Evolutionary conservation across 768 basidiomycete genomes (phyloP).

Genomic region (Ramaria sp.): DNA sequence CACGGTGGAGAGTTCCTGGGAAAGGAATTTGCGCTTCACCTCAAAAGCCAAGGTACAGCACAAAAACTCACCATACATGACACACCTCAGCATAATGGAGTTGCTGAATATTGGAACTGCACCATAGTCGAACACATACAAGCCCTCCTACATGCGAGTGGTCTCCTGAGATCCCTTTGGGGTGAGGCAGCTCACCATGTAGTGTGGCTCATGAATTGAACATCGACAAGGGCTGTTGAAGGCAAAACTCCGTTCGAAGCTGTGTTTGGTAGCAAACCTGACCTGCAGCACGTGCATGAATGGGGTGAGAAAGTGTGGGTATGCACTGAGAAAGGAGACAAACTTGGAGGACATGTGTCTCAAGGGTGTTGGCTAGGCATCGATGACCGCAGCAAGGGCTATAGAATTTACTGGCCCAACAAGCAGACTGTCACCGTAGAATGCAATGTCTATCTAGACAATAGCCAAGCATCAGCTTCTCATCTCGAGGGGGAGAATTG

Average conservation of each 20-base stretch:
- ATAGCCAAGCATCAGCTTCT: background rate
- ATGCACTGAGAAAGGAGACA: conserved; percentile 5
- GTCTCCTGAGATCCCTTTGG: conserved; percentile 10
- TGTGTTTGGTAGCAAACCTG: conserved; percentile 17
- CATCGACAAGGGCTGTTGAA: conserved; percentile 17
- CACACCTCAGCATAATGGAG: conserved; percentile 35
- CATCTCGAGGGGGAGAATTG: background rate
- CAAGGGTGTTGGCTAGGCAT: conserved; percentile 11
- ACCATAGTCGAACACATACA: conserved; percentile 24
- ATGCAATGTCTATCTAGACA: background rate
- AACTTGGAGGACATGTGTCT: conserved; percentile 14
- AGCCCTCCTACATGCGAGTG: conserved; percentile 26
- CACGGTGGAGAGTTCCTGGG: conserved; percentile 34
- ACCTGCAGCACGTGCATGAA: conserved; percentile 19
- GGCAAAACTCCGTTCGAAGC: conserved; percentile 15
- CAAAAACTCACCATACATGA: conserved; percentile 27
- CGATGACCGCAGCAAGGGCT: conserved; percentile 3
- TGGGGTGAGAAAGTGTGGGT: conserved; percentile 25
- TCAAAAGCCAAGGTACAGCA: conserved; percentile 28
- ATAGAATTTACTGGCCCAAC: conserved; percentile 14
- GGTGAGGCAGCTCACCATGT: conserved; percentile 16
- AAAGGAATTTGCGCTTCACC: conserved; percentile 22
- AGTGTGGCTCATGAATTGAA: conserved; percentile 27
- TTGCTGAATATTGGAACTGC: conserved; percentile 31
- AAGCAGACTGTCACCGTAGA: conserved; percentile 11